Evolutionary conservation across 2,329 filamentous ascomycete genomes (phyloP), one percentile per base, ranked within the genome.

Genomic region (Talaromyces pinophilus): DNA sequence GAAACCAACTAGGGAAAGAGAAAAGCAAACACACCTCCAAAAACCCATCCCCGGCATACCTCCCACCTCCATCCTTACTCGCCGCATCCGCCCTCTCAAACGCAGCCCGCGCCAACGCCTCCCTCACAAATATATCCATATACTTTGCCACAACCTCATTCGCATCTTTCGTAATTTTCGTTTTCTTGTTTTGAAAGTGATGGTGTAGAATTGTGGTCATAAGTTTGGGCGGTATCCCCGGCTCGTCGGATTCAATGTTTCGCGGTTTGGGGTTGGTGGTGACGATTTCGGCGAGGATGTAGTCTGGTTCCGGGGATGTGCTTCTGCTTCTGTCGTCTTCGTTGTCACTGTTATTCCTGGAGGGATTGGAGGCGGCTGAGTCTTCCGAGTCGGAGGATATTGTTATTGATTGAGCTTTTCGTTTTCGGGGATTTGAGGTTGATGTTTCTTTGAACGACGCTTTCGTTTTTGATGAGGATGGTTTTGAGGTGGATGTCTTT

Each of bases 71-170:
- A 52, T 60, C 60, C 46, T 66, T 68, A 15, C 71, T 73, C 55
- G 72, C 74, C 40, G 67, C 67, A 62, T 73, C 76, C 48, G 77
- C 82, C 74, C 90, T 89, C 82, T 92, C 90, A 67, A 88, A 87
- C 10, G 88, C 87, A 46, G 92, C 89, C 74, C 94, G 81, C 17
- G 92, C 92, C 75, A 98, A 88, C 0, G 92, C 92, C 81, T 98
- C 94, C 68, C 91, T 85, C 63, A 97, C 90, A 79, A 97, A 98
- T 0, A 94, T 87, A 78, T 97, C 92, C 78, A 97, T 85, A 76
- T 98, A 98, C 79, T 90, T 92, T 15, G 88, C 90, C 67, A 93
- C 86, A 1, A 93, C 86, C 6, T 82, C 84, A 75, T 93, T 92
- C 3, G 92, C 92, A 73, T 93, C 91, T 72, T 87, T 89, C 7